phyloP scores from a whole-genome alignment of 2,329 filamentous ascomycete genomes.

The Monosporascus sp. region DNA sequence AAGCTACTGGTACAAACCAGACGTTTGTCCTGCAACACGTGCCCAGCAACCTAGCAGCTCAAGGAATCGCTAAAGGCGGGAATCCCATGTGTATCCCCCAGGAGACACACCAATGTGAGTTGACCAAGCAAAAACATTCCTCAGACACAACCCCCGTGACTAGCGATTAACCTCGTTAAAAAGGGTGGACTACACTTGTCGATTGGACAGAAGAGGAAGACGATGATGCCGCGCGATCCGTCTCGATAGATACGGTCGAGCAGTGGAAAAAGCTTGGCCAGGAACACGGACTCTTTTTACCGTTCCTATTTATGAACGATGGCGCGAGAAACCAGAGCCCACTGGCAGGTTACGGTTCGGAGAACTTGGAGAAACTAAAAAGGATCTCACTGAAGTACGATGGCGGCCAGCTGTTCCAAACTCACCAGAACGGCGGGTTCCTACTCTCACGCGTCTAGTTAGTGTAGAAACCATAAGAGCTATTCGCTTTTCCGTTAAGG shows the following conservation, averaged over 20 bases:
- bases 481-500: too few relatives aligned
- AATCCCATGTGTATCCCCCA: slow-evolving; percentile 11
- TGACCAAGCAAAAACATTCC: neutral
- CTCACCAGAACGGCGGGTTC: slow-evolving; percentile 16
- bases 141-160: neutral
- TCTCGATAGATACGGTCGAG: slow-evolving; percentile 10
- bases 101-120: slow-evolving; percentile 14
- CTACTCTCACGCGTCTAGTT: slow-evolving; percentile 1
- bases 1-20: slow-evolving; percentile 16
- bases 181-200: slow-evolving; percentile 18
- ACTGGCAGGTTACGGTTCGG: slow-evolving; percentile 16
- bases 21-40: slow-evolving; percentile 15
- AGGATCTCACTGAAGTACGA: slow-evolving; percentile 20
- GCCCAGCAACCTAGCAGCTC: slow-evolving; percentile 4
- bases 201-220: slow-evolving; percentile 14
- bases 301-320: slow-evolving; percentile 19
- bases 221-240: slow-evolving; percentile 10
- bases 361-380: slow-evolving; percentile 17
- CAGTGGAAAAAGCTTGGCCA: slow-evolving; percentile 7
- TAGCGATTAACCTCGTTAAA: neutral
- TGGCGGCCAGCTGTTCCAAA: slow-evolving; percentile 21
- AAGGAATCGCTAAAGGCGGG: slow-evolving; percentile 11
- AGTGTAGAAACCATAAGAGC: too few relatives aligned
- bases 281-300: slow-evolving; percentile 1
- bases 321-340: slow-evolving; percentile 20